Percentiles rank a stretch among this genome's conserved stretches.
Conservation (phyloP, 2,329 filamentous ascomycete genomes). For the Aspergillus candidus region DNA sequence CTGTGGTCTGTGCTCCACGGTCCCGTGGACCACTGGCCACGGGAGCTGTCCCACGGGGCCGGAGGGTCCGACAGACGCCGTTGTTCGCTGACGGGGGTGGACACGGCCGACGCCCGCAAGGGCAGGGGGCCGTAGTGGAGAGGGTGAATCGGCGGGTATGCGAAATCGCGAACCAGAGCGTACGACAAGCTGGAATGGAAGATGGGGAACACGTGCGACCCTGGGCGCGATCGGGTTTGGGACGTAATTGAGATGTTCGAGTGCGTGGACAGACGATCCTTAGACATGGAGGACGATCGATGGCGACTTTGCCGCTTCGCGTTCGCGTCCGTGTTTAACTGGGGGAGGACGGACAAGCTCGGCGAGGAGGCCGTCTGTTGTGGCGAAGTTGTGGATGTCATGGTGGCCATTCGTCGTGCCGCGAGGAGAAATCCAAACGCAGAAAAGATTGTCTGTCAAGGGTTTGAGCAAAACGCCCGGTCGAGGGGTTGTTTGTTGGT, state of each 20-base stretch:
- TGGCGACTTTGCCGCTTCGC: slow-evolving; percentile 56
- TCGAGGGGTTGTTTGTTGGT: slow-evolving; percentile 16
- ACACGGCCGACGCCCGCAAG: slow-evolving; percentile 64
- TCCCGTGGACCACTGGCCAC: slow-evolving; percentile 50
- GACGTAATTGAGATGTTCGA: slow-evolving; percentile 60
- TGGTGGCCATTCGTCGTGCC: slow-evolving; percentile 25
- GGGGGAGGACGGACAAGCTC: slow-evolving; percentile 34
- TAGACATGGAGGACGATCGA: slow-evolving; percentile 70
- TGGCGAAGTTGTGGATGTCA: slow-evolving; percentile 32
- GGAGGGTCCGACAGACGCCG: slow-evolving; percentile 75
- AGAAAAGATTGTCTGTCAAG: slow-evolving; percentile 12
- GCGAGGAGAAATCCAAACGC: slow-evolving; percentile 5
- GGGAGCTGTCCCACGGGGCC: slow-evolving; percentile 65
- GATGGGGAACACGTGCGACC: slow-evolving; percentile 73
- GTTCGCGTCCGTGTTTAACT: slow-evolving; percentile 47
- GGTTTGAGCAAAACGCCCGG: slow-evolving; percentile 12
- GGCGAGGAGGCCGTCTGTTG: slow-evolving; percentile 24
- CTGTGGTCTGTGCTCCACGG: slow-evolving; percentile 44
- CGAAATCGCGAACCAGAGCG: slow-evolving; percentile 91
- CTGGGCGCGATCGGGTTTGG: slow-evolving; percentile 63
- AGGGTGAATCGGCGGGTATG: slow-evolving; percentile 74
- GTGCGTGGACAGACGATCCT: slow-evolving; percentile 77
- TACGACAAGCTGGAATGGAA: slow-evolving; percentile 83
- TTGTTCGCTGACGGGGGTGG: slow-evolving; percentile 77
- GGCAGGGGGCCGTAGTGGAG: slow-evolving; percentile 91